Evolutionary conservation across 257 asterid genomes (phyloP).

Genomic region (Solanum peruvianum): DNA sequence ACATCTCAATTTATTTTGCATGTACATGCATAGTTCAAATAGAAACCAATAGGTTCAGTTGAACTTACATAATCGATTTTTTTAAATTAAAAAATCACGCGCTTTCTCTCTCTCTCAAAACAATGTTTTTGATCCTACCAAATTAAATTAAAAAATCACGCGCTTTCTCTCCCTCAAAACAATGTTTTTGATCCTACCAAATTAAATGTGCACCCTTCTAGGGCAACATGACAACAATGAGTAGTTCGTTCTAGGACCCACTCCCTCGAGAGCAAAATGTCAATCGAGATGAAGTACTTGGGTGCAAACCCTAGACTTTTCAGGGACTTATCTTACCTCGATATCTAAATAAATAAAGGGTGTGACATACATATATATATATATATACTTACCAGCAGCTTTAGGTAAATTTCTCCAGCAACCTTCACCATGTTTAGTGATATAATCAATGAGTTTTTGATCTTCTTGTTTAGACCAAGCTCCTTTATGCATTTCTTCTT

Average conservation of each 20-base stretch:
- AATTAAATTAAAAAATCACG: no score
- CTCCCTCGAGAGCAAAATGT: neutral
- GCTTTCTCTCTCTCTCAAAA: no score
- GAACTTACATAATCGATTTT: neutral
- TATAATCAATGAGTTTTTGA: constrained; percentile 7
- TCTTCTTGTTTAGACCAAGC: constrained; percentile 18
- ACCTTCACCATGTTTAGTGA: constrained; percentile 11
- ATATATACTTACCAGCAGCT: constrained; percentile 5
- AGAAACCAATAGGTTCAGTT: neutral
- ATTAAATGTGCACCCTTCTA: no score
- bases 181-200: neutral
- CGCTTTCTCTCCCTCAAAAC: neutral
- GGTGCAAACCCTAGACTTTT: neutral
- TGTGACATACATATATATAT: neutral
- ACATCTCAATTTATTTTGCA: neutral
- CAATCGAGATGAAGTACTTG: neutral
- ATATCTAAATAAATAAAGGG: no score
- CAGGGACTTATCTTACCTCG: no score
- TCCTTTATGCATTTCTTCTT: constrained; percentile 2
- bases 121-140: neutral
- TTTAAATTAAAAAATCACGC: neutral
- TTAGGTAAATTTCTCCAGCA: constrained; percentile 10
- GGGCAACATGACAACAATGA: no score
- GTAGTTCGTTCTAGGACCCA: no score
- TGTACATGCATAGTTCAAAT: neutral